These are phyloP conservation scores for Pseudomicrostroma phylloplanum DNA, from an alignment of 1,284 basidiomycete genomes.

Conservation along the genomic window DNA sequence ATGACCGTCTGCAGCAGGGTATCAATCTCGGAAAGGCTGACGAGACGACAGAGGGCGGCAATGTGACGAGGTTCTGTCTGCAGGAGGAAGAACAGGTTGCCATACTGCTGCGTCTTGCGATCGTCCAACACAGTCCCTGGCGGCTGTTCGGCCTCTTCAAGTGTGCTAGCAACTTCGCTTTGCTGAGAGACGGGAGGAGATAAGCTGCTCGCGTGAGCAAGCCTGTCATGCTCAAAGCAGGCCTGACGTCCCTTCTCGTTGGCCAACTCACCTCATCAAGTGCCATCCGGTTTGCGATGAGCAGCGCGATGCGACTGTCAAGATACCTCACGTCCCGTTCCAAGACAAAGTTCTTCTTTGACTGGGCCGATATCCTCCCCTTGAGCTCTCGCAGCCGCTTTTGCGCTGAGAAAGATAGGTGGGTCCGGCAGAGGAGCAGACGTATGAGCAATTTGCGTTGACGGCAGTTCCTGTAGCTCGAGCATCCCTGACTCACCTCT, in stretches of 20 bases:
- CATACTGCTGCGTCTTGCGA: slow-evolving; percentile 86
- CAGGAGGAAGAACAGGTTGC: slow-evolving; percentile 95
- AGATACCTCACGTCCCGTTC: slow-evolving; percentile 97
- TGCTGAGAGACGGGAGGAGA: slow-evolving; percentile 9
- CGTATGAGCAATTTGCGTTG: background rate
- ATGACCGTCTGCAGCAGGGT: slow-evolving; percentile 98
- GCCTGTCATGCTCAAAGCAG: background rate
- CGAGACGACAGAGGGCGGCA: slow-evolving; percentile 91
- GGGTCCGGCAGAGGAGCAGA: too few relatives aligned
- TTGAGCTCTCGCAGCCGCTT: slow-evolving; percentile 92
- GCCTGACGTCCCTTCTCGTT: slow-evolving; percentile 17
- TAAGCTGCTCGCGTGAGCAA: background rate
- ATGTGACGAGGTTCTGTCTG: slow-evolving; percentile 96
- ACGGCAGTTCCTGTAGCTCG: too few relatives aligned
- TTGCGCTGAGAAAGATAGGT: slow-evolving; percentile 63
- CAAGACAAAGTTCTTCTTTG: slow-evolving; percentile 98
- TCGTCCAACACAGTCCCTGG: slow-evolving; percentile 64
- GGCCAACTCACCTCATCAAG: slow-evolving; percentile 70
- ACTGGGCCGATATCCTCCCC: slow-evolving; percentile 93
- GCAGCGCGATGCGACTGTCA: slow-evolving; percentile 89
- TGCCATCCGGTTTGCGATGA: slow-evolving; percentile 97
- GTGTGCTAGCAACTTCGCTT: slow-evolving; percentile 47
- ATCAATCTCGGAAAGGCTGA: slow-evolving; percentile 92
- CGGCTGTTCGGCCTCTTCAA: slow-evolving; percentile 81
- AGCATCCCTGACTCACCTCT: slow-evolving; percentile 61